These are phyloP conservation scores for Thalassiosira mediterranea DNA, from an alignment of 352 stramenopile genomes.

Conservation along the genomic window DNA sequence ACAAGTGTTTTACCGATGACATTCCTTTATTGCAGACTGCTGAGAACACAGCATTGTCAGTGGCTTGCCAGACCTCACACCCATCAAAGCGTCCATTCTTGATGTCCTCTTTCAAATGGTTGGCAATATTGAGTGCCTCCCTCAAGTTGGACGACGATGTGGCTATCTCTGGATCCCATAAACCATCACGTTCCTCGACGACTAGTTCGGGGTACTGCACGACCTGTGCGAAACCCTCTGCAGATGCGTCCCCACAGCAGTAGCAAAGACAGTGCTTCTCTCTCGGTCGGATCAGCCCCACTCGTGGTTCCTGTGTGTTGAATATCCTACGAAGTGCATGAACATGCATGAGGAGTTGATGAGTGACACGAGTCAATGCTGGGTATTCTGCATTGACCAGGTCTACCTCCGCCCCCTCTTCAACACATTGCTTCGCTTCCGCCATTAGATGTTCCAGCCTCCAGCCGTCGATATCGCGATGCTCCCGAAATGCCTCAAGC, in stretches of 20 bases:
- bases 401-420: background rate
- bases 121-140: slow-evolving; percentile 25
- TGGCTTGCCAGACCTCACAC: slow-evolving; percentile 31
- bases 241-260: slow-evolving; percentile 24
- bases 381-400: slow-evolving; percentile 12
- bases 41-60: slow-evolving; percentile 30
- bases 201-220: slow-evolving; percentile 13
- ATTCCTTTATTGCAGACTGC: slow-evolving; percentile 29
- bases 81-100: slow-evolving; percentile 31
- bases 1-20: slow-evolving; percentile 19
- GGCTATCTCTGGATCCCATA: slow-evolving; percentile 4
- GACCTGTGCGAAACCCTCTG: slow-evolving; percentile 24
- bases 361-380: slow-evolving; percentile 15
- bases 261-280: slow-evolving; percentile 15
- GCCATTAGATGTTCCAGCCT: slow-evolving; percentile 9
- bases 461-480: slow-evolving; percentile 34
- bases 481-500: slow-evolving; percentile 24
- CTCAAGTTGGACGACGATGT: slow-evolving; percentile 12
- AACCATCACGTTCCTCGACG: background rate
- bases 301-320: background rate
- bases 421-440: slow-evolving; percentile 3
- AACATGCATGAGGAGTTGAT: slow-evolving; percentile 16
- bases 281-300: slow-evolving; percentile 18
- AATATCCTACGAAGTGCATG: slow-evolving; percentile 24
- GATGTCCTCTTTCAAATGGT: slow-evolving; percentile 30